Conservation (phyloP, 2,329 filamentous ascomycete genomes). For the Colletotrichum neosansevieriae region DNA sequence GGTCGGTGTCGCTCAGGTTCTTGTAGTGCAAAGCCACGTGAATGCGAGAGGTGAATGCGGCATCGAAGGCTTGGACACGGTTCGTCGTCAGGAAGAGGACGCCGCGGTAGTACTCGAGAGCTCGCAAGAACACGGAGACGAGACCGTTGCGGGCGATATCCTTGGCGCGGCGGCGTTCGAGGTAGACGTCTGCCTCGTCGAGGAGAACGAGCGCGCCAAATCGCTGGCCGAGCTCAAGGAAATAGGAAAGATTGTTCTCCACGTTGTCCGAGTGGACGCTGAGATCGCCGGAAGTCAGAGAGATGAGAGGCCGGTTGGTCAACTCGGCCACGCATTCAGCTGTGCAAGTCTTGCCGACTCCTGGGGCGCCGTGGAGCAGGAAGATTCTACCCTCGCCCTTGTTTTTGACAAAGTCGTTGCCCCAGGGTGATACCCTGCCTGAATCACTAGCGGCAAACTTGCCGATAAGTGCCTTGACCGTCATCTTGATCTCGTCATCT, state of each 20-base stretch:
- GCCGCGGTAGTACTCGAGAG: slow-evolving; percentile 64
- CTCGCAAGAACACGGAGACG: slow-evolving; percentile 63
- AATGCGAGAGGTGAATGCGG: slow-evolving; percentile 49
- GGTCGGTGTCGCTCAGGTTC: slow-evolving; percentile 45
- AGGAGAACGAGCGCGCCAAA: slow-evolving; percentile 66
- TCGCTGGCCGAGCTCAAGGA: slow-evolving; percentile 61
- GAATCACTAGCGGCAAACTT: slow-evolving; percentile 56
- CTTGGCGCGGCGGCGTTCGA: slow-evolving; percentile 61
- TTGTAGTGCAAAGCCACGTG: slow-evolving; percentile 48
- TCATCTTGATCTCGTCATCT: slow-evolving; percentile 61
- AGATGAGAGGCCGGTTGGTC: slow-evolving; percentile 62
- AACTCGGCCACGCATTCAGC: slow-evolving; percentile 67
- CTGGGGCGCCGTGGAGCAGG: slow-evolving; percentile 64
- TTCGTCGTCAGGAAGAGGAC: slow-evolving; percentile 65
- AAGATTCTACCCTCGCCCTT: slow-evolving; percentile 64
- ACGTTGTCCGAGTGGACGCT: slow-evolving; percentile 53
- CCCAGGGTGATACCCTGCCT: slow-evolving; percentile 57
- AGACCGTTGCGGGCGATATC: slow-evolving; percentile 62
- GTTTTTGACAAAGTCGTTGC: slow-evolving; percentile 48
- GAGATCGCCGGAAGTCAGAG: slow-evolving; percentile 63
- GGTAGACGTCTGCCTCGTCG: slow-evolving; percentile 72
- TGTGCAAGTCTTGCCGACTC: slow-evolving; percentile 70
- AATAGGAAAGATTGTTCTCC: slow-evolving; percentile 60
- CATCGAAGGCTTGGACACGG: slow-evolving; percentile 54
- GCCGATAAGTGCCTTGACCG: slow-evolving; percentile 60